Percentiles rank a stretch among this genome's conserved stretches.
phyloP scores from a whole-genome alignment of 208 protist genomes.

The Wallacemonas sp. region DNA sequence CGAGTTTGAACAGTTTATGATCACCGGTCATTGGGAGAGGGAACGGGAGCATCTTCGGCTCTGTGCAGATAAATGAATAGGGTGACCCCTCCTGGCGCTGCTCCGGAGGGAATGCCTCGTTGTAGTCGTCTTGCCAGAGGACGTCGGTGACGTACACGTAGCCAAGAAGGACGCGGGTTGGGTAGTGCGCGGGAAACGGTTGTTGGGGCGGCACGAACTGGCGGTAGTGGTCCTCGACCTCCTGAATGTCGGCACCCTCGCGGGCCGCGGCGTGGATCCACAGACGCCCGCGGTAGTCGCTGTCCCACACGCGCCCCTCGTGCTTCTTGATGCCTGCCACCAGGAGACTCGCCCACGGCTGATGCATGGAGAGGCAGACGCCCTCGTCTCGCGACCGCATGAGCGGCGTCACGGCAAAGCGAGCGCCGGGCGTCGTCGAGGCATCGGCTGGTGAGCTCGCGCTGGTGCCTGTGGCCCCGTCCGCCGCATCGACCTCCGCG shows the following conservation, averaged over 20 bases:
- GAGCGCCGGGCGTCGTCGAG: slow-evolving; percentile 8
- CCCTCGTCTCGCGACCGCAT: slow-evolving; percentile 83
- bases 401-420: slow-evolving; percentile 45
- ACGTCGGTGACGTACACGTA: slow-evolving; percentile 89
- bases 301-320: slow-evolving; percentile 88
- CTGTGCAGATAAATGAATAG: slow-evolving; percentile 88
- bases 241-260: slow-evolving; percentile 63
- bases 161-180: slow-evolving; percentile 85
- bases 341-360: slow-evolving; percentile 92
- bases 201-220: slow-evolving; percentile 49
- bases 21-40: slow-evolving; percentile 89
- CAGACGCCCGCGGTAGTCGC: slow-evolving; percentile 84
- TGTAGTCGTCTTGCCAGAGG: slow-evolving; percentile 67
- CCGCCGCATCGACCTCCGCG: slow-evolving; percentile 12
- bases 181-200: slow-evolving; percentile 88
- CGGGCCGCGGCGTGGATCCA: slow-evolving; percentile 91
- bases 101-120: slow-evolving; percentile 43
- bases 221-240: slow-evolving; percentile 74
- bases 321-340: slow-evolving; percentile 92
- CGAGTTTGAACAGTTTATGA: slow-evolving; percentile 90
- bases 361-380: slow-evolving; percentile 92
- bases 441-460: not conserved
- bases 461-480: slow-evolving; percentile 12
- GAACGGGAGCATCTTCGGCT: slow-evolving; percentile 73
- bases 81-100: slow-evolving; percentile 82